These are phyloP conservation scores for Petrea volubilis DNA, from an alignment of 257 asterid species.

Conservation along the genomic window DNA sequence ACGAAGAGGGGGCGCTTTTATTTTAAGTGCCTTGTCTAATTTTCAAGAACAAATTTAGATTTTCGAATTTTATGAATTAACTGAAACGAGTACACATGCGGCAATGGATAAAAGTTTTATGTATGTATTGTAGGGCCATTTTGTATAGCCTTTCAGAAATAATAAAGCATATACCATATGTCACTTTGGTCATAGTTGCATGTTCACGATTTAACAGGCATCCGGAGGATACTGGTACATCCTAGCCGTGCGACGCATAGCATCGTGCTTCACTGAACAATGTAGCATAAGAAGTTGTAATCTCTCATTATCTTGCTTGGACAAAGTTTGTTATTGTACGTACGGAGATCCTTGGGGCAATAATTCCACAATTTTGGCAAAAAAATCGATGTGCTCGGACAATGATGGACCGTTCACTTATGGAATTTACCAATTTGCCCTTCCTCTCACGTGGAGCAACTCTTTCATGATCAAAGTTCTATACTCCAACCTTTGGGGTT, in stretches of 20 bases:
- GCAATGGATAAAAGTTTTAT: no score
- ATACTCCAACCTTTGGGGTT: conserved; percentile 68
- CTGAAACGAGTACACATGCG: no score
- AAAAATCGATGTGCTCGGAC: conserved; percentile 51
- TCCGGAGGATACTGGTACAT: conserved; percentile 72
- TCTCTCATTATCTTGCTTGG: conserved; percentile 46
- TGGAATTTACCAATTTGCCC: conserved; percentile 60
- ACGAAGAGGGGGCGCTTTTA: no score
- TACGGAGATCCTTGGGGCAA: conserved; percentile 38
- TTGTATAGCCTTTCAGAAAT: no score
- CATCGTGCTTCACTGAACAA: conserved; percentile 46
- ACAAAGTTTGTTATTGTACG: conserved; percentile 33
- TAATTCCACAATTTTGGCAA: conserved; percentile 24
- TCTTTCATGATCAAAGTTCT: conserved; percentile 49
- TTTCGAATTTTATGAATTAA: no score
- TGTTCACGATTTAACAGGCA: conserved; percentile 31
- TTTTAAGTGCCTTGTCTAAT: no score
- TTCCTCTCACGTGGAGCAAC: conserved; percentile 56
- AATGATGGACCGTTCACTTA: conserved; percentile 47
- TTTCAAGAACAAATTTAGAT: no score
- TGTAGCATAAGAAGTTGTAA: conserved; percentile 36
- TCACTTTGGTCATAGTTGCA: neutral
- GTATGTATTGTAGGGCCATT: no score
- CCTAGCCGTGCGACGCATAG: conserved; percentile 56
- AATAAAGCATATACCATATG: no score